Evolutionary conservation across 495 filamentous ascomycete genomes (phyloP), one percentile per base, ranked within the genome.

Genomic region (Apiosordaria backusii): DNA sequence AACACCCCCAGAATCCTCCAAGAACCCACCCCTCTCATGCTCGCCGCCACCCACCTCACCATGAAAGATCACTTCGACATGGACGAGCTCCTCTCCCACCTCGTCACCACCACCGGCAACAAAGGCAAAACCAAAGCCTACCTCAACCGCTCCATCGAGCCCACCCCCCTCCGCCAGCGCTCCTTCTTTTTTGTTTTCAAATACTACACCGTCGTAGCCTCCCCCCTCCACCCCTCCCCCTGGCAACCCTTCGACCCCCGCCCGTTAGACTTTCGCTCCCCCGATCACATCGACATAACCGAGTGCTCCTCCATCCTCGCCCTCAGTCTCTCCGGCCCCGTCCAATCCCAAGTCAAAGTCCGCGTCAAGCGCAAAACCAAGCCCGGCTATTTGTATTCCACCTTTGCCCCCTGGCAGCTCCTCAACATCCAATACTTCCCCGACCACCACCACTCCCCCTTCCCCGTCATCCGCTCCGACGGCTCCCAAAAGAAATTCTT

Each of bases 121-220:
- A 35, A 75, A 52, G 67, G 80, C 67, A 65, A 70, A 61, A 75
- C 75, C 16, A 73, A 70, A 50, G 73, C 78, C 9, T 72, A 77
- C 40, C 66, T 82, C 60, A 69, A 80, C 60, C 70, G 81, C 21
- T 73, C 78, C 1, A 85, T 78, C 35, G 73, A 75, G 15, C 27
- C 69, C 0, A 74, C 79, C 26, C 45, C 64, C 1, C 66, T 76
- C 27, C 74, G 75, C 9, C 81, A 80, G 68, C 73, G 80, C 18
- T 79, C 74, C 19, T 84, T 86, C 67, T 76, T 85, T 25, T 85
- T 86, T 68, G 80, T 77, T 61, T 85, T 86, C 68, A 84, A 86
- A 65, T 86, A 84, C 60, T 84, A 81, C 68, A 75, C 84, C 24
- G 76, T 85, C 15, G 71, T 85, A 10, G 80, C 76, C 15, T 70